Percentiles rank a stretch among this genome's conserved stretches.
These are phyloP conservation scores for Acidiella bohemica DNA, from an alignment of 495 filamentous ascomycete species.

Conservation along the genomic window DNA sequence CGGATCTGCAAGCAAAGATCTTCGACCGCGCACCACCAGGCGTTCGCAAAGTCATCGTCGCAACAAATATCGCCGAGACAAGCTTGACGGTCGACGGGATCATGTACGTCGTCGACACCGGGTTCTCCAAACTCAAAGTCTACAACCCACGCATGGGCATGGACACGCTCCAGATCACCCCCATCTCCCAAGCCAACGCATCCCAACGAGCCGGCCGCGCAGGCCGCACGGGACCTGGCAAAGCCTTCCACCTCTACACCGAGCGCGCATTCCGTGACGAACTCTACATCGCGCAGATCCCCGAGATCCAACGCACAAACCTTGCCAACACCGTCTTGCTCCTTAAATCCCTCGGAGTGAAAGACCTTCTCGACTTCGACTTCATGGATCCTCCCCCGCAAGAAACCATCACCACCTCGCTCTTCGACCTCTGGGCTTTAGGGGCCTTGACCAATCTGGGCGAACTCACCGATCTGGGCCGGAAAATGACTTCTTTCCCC, in stretches of 20 bases:
- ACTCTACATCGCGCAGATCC: slow-evolving; percentile 93
- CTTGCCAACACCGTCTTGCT: slow-evolving; percentile 88
- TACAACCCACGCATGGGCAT: slow-evolving; percentile 99
- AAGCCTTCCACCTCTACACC: slow-evolving; percentile 88
- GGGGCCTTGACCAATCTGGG: slow-evolving; percentile 90
- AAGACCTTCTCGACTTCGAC: slow-evolving; percentile 90
- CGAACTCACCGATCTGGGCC: slow-evolving; percentile 73
- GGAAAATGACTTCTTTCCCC: slow-evolving; percentile 91
- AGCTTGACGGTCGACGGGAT: slow-evolving; percentile 97
- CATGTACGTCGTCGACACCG: slow-evolving; percentile 96
- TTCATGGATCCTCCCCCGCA: slow-evolving; percentile 99
- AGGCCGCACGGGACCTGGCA: slow-evolving; percentile 88
- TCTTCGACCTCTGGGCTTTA: slow-evolving; percentile 96
- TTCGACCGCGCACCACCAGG: slow-evolving; percentile 85
- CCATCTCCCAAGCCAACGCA: slow-evolving; percentile 93
- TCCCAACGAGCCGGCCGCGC: slow-evolving; percentile 88
- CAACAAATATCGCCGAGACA: slow-evolving; percentile 97
- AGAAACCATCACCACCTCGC: slow-evolving; percentile 90
- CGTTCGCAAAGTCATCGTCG: slow-evolving; percentile 93
- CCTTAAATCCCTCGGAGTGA: slow-evolving; percentile 87
- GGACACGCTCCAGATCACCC: slow-evolving; percentile 97
- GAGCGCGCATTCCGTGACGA: slow-evolving; percentile 93
- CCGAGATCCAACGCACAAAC: slow-evolving; percentile 95
- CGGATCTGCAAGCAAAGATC: slow-evolving; percentile 93
- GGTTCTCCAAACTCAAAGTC: slow-evolving; percentile 94